Percentiles rank a stretch among this genome's conserved stretches.
phyloP scores from a whole-genome alignment of 139 green algal genomes.

The Tetradesmus lagerheimii region DNA sequence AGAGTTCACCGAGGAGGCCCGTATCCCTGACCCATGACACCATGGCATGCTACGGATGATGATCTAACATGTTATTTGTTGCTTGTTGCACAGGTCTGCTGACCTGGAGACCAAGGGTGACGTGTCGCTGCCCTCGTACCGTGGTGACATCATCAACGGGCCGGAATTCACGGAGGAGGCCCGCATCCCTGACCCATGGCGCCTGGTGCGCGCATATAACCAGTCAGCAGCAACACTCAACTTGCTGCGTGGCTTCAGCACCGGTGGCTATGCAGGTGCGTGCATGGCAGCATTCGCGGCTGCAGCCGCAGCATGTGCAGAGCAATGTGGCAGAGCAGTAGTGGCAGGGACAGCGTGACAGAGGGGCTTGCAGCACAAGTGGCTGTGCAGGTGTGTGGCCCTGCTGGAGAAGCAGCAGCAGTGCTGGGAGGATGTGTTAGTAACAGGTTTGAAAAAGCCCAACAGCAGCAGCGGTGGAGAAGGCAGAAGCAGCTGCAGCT shows the following conservation, averaged over 20 bases:
- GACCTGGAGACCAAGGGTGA: constrained; percentile 81
- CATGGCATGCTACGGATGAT: too few relatives aligned
- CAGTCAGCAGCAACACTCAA: constrained; percentile 98
- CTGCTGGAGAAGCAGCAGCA: too few relatives aligned
- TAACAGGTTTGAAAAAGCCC: too few relatives aligned
- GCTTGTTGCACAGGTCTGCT: constrained; percentile 52
- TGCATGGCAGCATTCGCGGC: neutral
- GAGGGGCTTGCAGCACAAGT: neutral
- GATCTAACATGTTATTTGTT: neutral
- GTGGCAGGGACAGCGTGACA: neutral
- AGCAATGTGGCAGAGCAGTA: neutral
- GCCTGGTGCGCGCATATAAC: constrained; percentile 94
- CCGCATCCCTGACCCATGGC: constrained; percentile 89
- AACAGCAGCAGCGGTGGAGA: too few relatives aligned
- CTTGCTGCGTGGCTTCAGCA: constrained; percentile 96
- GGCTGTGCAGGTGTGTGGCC: too few relatives aligned
- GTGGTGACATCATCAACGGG: constrained; percentile 99
- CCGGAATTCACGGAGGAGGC: constrained; percentile 91
- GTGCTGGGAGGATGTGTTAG: too few relatives aligned
- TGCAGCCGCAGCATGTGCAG: neutral
- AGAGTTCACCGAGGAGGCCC: constrained; percentile 90
- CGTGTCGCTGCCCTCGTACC: constrained; percentile 89
- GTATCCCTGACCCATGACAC: constrained; percentile 89
- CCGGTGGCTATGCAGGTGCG: constrained; percentile 92
- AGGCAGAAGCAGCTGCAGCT: neutral